Evolutionary conservation across 371 early-diverging fungal genomes (phyloP), one percentile per base, ranked within the genome.

Genomic region (Dichotomocladium elegans): DNA sequence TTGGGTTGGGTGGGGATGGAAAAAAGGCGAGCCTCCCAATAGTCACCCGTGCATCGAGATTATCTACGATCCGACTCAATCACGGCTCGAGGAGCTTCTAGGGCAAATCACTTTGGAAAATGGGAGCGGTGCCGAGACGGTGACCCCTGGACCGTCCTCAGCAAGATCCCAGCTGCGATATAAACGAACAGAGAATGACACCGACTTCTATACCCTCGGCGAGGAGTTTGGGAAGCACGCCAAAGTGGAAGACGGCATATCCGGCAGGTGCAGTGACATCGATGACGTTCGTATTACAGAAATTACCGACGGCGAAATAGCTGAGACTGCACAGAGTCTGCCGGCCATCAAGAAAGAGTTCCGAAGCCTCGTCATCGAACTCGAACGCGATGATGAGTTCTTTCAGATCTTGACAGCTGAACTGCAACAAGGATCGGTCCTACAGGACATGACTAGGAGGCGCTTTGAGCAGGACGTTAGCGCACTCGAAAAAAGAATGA

Each of bases 351-450:
- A 28, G 19, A 33, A 24, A 22, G 22, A 41, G 4, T 46, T 61
- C 11, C 77, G 80, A 22, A 66, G 72, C 2, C 35, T 83, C 1
- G 75, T 79, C 22, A 74, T 83, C 34, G 81, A 83, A 35, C 50
- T 83, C 28, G 72, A 79, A 41, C 72, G 67, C 10, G 85, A 85
- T 47, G 75, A 81, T 22, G 82, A 80, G 34, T 85, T 85, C 50
- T 82, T 85, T 63, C 66, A 74, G 47, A 67, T 69, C 30, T 45
- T 85, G 41, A 69, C 76, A 47, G 64, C 70, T 12, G 82, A 81
- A 56, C 37, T 85, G 4, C 53, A 70, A 2, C 70, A 66, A 64
- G 66, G 71, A 49, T 56, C 69, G 34, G 46, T 56, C 41, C 31
- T 77, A 54, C 63, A 79, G 68, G 52, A 56, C 53, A 57, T 56